Evolutionary conservation across 257 asterid genomes (phyloP), one percentile per base, ranked within the genome.

Genomic region (Cinchona pubescens): DNA sequence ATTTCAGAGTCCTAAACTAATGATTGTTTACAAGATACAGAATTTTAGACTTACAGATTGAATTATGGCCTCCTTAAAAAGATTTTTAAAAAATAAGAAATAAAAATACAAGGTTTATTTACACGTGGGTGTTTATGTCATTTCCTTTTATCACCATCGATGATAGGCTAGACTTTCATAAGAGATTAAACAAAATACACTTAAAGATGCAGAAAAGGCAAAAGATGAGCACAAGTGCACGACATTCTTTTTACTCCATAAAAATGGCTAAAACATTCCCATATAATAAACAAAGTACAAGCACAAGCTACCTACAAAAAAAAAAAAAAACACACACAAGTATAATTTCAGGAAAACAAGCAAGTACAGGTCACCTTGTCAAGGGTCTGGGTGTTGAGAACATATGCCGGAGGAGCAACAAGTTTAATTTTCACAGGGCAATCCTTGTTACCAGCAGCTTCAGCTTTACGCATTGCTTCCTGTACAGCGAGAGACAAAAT

Each of bases 401-500:
- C 97, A 82, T 88, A 90, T 71, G 93, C 90, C 32, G 97, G 98
- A 80, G 97, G 92, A 65, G 97, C 94, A 80, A 94, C 96, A 55
- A 92, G 98, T 84, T 90, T 92, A 79, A 90, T 94, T 86, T 92
- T 94, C 75, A 94, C 97, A 0, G 97, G 97, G 84, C 99, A 94
- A 79, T 90, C 97, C 42, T 84, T 77, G 81, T 92, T 94, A 45
- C 99, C 99, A 69, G 96, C 97, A 81, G 97, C 97, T 87, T 94
- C 99, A 77, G 99, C 97, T 87, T 90, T 94, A 46, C 97, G 92
- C 99, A 94, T 94, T 13, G 99, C 99, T 35, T 85, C 97, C 99
- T 94, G 82, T 63, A 78, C 76, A 80, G 68, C 4, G 51, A 72
- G 46, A 69, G 42, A 60, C 10, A 40, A 73, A n/a, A 23, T 15